Evolutionary conservation across 306 rosid genomes (phyloP).

Genomic region (Castanopsis chinensis): DNA sequence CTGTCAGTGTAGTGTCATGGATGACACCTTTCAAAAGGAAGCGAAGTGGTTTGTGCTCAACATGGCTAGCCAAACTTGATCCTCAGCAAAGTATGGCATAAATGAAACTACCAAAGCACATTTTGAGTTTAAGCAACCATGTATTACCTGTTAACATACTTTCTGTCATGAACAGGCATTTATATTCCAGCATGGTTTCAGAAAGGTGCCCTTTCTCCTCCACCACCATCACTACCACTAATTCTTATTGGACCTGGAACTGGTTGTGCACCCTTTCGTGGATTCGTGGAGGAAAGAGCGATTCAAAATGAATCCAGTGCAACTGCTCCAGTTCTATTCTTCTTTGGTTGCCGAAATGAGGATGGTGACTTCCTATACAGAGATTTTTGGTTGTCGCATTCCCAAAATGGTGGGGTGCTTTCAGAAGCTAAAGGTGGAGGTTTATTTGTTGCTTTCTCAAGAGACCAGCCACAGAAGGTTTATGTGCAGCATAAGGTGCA

Average conservation of each 20-base stretch:
- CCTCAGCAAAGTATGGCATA: constrained; percentile 51
- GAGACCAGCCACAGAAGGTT: constrained; percentile 78
- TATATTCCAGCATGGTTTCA: constrained; percentile 69
- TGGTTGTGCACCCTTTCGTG: constrained; percentile 89
- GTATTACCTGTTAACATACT: constrained; percentile 5
- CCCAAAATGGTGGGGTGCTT: constrained; percentile 57
- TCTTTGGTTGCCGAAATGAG: constrained; percentile 82
- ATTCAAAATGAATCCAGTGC: constrained; percentile 43
- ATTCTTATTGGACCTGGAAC: constrained; percentile 94
- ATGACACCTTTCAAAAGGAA: constrained; percentile 81
- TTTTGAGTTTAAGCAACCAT: background rate
- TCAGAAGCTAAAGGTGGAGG: constrained; percentile 85
- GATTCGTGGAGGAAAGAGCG: constrained; percentile 83
- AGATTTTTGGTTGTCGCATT: constrained; percentile 73
- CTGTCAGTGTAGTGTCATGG: constrained; percentile 76
- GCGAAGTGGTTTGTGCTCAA: constrained; percentile 73
- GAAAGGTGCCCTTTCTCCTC: constrained; percentile 81
- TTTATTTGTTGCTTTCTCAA: constrained; percentile 80
- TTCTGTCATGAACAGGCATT: constrained; percentile 41
- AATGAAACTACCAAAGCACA: background rate
- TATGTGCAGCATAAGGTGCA: constrained; percentile 89
- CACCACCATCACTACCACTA: constrained; percentile 76
- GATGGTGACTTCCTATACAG: constrained; percentile 67
- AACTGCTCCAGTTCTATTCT: constrained; percentile 74
- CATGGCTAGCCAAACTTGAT: constrained; percentile 80